phyloP scores from a whole-genome alignment of 2,329 filamentous ascomycete species.

The Colletotrichum tamarilloi region DNA sequence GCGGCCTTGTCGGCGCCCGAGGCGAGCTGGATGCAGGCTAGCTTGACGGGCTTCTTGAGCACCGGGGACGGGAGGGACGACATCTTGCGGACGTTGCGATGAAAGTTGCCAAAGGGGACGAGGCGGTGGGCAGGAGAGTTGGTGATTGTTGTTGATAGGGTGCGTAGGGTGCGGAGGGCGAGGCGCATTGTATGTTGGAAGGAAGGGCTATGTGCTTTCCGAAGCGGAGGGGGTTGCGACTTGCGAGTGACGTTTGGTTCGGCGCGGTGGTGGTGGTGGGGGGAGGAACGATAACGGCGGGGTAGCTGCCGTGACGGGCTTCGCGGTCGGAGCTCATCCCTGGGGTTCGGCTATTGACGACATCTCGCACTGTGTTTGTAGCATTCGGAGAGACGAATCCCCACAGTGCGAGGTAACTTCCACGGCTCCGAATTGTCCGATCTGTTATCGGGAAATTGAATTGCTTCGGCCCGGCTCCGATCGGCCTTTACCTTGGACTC shows the following conservation, averaged over 20 bases:
- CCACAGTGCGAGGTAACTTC: background rate
- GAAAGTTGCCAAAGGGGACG: constrained; percentile 16
- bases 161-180: constrained; percentile 19
- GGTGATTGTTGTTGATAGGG: background rate
- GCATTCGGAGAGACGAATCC: too few relatives aligned
- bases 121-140: constrained; percentile 4
- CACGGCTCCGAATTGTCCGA: constrained; percentile 22
- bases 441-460: constrained; percentile 16
- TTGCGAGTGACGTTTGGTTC: constrained; percentile 12
- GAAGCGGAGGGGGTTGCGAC: background rate
- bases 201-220: background rate
- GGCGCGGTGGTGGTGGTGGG: background rate
- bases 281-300: constrained; percentile 23
- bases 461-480: constrained; percentile 12
- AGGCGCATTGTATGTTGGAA: constrained; percentile 18
- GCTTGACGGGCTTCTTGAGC: constrained; percentile 80
- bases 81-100: constrained; percentile 23
- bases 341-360: background rate
- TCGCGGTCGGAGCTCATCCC: constrained; percentile 25
- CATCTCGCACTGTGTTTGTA: background rate
- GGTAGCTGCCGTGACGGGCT: constrained; percentile 24
- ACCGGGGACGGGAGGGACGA: constrained; percentile 49
- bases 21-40: constrained; percentile 85
- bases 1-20: constrained; percentile 83
- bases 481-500: constrained; percentile 19